Base-by-base conservation (phyloP, 306 rosid species). In the Purshia tridentata region DNA sequence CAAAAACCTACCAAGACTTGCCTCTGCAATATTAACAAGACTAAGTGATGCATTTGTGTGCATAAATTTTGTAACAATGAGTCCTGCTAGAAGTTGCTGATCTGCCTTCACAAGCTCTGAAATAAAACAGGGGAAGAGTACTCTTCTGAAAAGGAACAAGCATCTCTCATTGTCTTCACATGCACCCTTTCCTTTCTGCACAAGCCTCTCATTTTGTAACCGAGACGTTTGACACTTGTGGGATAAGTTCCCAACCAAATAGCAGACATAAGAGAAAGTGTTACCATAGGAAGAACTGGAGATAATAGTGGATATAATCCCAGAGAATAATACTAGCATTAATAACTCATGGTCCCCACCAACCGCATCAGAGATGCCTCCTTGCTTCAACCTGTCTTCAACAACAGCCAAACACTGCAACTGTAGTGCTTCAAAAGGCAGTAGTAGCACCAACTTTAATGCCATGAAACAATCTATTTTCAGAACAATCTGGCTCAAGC, bases 41-140 rank as follows among this genome's bases (percentile, higher is more conserved):
- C 92, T 79, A 50, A 90, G 84, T 0, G 93, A 81, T 29, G 89
- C 74, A 67, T 82, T 89, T 70, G 89, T 85, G 84, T 87, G 96
- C 98, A 88, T 88, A 72, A 80, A 85, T 79, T 88, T 95, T 16
- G 89, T 85, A 73, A 95, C 93, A 13, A 91, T 48, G 59, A 90
- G 86, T 72, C 93, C 98, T 9, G 98, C 98, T 20, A 95, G 84
- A 78, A 95, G 81, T 55, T 86, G 87, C 83, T 95, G 98, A 83
- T 84, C 96, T 52, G 93, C 92, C 83, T 83, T 91, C 77, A 95
- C 96, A 59, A 91, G 93, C 88, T 91, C 96, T 7, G 96, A 77
- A 76, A 91, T 50, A 62, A 95, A 84, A 67, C 52, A 49, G 20
- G 99, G 99, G 79, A 95, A 84, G 68, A 85, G 72, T 47, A 86